These are phyloP conservation scores for Aureobasidium subglaciale DNA, from an alignment of 2,329 filamentous ascomycete genomes.

Conservation along the genomic window DNA sequence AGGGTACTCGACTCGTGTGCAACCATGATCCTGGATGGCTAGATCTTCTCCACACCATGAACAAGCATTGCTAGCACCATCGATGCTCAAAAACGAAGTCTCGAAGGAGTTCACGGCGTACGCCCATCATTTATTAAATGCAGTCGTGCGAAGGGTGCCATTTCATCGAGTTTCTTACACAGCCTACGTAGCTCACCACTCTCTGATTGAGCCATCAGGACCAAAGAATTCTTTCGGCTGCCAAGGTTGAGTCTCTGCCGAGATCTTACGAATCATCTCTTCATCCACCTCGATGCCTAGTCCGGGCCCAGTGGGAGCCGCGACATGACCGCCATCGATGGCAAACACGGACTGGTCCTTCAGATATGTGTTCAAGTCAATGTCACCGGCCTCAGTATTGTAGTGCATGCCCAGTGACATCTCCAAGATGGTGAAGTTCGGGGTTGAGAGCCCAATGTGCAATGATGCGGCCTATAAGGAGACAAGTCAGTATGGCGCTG, in stretches of 20 bases:
- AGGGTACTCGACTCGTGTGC: slow-evolving; percentile 67
- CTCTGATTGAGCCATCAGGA: slow-evolving; percentile 57
- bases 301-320: slow-evolving; percentile 24
- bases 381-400: slow-evolving; percentile 54
- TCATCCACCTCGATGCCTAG: slow-evolving; percentile 48
- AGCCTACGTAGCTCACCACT: slow-evolving; percentile 49
- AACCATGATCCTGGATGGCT: background rate
- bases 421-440: slow-evolving; percentile 67
- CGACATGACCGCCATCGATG: slow-evolving; percentile 25
- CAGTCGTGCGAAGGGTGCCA: background rate
- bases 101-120: too few species aligned
- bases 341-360: slow-evolving; percentile 25
- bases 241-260: slow-evolving; percentile 57
- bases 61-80: too few species aligned
- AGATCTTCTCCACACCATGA: too few species aligned
- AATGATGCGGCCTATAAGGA: slow-evolving; percentile 48
- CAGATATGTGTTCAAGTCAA: slow-evolving; percentile 46
- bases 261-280: slow-evolving; percentile 54
- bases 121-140: too few species aligned
- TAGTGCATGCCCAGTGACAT: slow-evolving; percentile 78
- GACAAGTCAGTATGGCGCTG: background rate
- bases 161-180: background rate
- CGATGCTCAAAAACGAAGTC: too few species aligned
- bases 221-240: slow-evolving; percentile 59
- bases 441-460: slow-evolving; percentile 55